phyloP scores from a whole-genome alignment of 2,329 filamentous ascomycete genomes.

The Hymenoscyphus occultus region DNA sequence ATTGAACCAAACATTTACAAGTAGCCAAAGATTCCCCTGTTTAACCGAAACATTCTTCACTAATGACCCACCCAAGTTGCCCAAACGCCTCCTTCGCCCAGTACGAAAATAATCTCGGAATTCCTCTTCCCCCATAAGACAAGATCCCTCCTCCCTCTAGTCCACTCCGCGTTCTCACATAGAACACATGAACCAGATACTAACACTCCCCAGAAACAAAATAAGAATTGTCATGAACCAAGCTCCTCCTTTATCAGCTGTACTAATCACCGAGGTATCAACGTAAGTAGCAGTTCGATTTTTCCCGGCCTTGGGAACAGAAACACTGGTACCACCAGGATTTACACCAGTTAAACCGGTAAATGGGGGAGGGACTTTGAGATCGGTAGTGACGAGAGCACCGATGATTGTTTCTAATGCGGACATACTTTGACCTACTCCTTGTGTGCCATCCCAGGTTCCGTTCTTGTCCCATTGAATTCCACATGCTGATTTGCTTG shows the following conservation, averaged over 20 bases:
- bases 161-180: background rate
- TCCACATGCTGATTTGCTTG: constrained; percentile 57
- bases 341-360: background rate
- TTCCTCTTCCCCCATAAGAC: background rate
- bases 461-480: constrained; percentile 55
- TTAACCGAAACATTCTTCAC: background rate
- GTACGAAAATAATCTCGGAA: background rate
- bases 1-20: background rate
- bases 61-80: background rate
- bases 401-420: constrained; percentile 63
- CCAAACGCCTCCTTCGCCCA: background rate
- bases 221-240: constrained; percentile 41
- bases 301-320: background rate
- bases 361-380: background rate
- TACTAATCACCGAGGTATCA: constrained; percentile 28
- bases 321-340: background rate
- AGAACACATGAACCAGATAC: constrained; percentile 21
- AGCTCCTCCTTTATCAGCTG: constrained; percentile 40
- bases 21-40: background rate
- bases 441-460: constrained; percentile 56
- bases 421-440: constrained; percentile 69
- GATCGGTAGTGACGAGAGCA: constrained; percentile 46
- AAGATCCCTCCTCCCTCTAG: background rate
- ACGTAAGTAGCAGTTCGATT: background rate
- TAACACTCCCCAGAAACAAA: constrained; percentile 1